A percentile compares a stretch with the other conserved stretches of the same genome.
phyloP scores from a whole-genome alignment of 345 rosid genomes.

The Raphanus sativus region DNA sequence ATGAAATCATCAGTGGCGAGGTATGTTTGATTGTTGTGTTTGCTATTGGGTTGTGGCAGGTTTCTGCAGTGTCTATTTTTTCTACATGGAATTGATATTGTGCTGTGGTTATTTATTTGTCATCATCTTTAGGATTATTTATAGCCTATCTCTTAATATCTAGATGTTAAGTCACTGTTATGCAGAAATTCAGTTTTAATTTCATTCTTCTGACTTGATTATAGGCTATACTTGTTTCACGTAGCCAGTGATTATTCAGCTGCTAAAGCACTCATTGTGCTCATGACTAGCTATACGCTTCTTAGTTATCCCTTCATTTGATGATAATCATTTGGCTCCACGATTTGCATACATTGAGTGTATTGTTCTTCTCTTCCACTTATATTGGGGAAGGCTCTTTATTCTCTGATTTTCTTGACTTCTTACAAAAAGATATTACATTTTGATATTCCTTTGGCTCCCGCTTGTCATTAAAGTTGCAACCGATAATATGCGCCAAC shows the following conservation, averaged over 20 bases:
- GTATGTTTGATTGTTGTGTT: slow-evolving; percentile 55
- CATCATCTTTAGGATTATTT: slow-evolving; percentile 2
- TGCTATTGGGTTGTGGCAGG: slow-evolving; percentile 33
- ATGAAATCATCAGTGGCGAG: slow-evolving; percentile 92
- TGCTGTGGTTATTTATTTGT: slow-evolving; percentile 6
- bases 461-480: background rate
- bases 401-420: background rate
- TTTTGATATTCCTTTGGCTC: slow-evolving; percentile 4
- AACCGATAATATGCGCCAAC: background rate
- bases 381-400: slow-evolving; percentile 21
- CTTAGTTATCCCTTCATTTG: slow-evolving; percentile 8
- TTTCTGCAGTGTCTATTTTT: slow-evolving; percentile 24
- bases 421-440: background rate
- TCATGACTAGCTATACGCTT: slow-evolving; percentile 10
- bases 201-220: background rate
- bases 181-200: background rate
- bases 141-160: background rate
- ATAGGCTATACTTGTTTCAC: slow-evolving; percentile 3
- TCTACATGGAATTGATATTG: slow-evolving; percentile 18
- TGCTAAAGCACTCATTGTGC: slow-evolving; percentile 2
- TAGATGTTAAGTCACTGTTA: background rate
- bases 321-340: background rate
- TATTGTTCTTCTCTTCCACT: slow-evolving; percentile 15
- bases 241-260: background rate
- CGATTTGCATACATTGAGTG: background rate